These are phyloP conservation scores for Monosporascus sp. DNA, from an alignment of 2,329 filamentous ascomycete species.

Conservation along the genomic window DNA sequence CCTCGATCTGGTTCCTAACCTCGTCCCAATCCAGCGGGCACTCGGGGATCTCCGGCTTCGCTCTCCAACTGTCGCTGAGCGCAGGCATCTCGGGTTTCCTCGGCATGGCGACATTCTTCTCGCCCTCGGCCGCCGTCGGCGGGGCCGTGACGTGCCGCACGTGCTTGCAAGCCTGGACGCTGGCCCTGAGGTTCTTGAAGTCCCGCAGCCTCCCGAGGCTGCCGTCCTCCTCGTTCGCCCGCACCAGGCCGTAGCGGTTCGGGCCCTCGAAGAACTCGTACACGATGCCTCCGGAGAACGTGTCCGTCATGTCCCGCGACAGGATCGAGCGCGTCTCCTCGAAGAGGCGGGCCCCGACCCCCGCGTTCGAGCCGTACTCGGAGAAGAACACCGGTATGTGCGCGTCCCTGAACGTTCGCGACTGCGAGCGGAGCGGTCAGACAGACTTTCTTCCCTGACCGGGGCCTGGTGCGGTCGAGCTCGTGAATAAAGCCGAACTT, in stretches of 20 bases:
- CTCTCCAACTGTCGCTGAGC: not conserved
- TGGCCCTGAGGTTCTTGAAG: conserved; percentile 7
- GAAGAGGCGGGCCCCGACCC: conserved; percentile 43
- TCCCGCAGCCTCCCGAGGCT: conserved; percentile 3
- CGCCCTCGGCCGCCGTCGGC: not conserved
- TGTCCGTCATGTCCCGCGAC: conserved; percentile 45
- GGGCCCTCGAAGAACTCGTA: conserved; percentile 56
- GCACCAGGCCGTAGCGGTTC: conserved; percentile 40
- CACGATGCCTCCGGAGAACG: conserved; percentile 54
- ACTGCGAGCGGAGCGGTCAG: not conserved
- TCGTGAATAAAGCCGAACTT: not conserved
- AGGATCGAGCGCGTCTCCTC: conserved; percentile 54
- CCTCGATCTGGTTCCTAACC: conserved; percentile 6
- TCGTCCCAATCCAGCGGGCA: conserved; percentile 15
- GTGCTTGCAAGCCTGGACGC: not conserved
- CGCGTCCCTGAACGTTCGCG: conserved; percentile 1
- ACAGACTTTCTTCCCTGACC: not conserved
- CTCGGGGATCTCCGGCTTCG: not conserved
- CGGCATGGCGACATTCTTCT: not conserved
- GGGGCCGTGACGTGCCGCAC: not conserved
- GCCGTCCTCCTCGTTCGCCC: not conserved
- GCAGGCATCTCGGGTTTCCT: conserved; percentile 6
- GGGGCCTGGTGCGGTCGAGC: not conserved
- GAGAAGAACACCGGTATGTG: conserved; percentile 51
- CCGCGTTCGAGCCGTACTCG: conserved; percentile 51